These are phyloP conservation scores for Kwoniella sp. DNA, from an alignment of 768 basidiomycete species.

Conservation along the genomic window DNA sequence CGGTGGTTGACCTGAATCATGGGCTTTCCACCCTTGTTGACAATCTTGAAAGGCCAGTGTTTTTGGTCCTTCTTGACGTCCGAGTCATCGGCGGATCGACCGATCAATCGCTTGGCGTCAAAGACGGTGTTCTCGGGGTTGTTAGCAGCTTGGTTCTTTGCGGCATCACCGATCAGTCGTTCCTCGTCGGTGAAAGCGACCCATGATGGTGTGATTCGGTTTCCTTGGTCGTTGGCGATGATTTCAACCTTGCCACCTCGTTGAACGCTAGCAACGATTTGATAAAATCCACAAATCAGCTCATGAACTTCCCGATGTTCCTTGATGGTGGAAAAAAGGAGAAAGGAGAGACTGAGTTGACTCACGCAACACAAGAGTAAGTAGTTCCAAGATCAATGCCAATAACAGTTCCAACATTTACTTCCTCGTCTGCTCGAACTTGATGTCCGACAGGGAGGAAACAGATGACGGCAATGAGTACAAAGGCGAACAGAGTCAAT, in stretches of 20 bases:
- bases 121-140: constrained; percentile 94
- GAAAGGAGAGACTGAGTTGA: constrained; percentile 30
- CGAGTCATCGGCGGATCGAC: constrained; percentile 74
- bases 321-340: not conserved
- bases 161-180: constrained; percentile 85
- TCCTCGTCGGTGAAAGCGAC: constrained; percentile 78
- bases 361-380: constrained; percentile 94
- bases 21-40: constrained; percentile 56
- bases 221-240: constrained; percentile 85
- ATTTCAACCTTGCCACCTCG: constrained; percentile 84
- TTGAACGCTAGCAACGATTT: constrained; percentile 66
- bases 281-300: not conserved
- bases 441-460: constrained; percentile 66
- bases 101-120: constrained; percentile 93
- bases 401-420: constrained; percentile 88
- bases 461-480: constrained; percentile 69
- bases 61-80: constrained; percentile 61
- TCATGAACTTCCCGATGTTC: too few relatives aligned
- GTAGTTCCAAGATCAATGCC: constrained; percentile 88
- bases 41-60: constrained; percentile 59
- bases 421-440: constrained; percentile 67
- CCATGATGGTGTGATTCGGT: constrained; percentile 88
- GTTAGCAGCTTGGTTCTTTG: constrained; percentile 91
- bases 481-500: constrained; percentile 59
- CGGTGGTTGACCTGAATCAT: constrained; percentile 62